phyloP scores from a whole-genome alignment of 1,284 basidiomycete genomes.

The Cutaneotrichosporon arboriforme region DNA sequence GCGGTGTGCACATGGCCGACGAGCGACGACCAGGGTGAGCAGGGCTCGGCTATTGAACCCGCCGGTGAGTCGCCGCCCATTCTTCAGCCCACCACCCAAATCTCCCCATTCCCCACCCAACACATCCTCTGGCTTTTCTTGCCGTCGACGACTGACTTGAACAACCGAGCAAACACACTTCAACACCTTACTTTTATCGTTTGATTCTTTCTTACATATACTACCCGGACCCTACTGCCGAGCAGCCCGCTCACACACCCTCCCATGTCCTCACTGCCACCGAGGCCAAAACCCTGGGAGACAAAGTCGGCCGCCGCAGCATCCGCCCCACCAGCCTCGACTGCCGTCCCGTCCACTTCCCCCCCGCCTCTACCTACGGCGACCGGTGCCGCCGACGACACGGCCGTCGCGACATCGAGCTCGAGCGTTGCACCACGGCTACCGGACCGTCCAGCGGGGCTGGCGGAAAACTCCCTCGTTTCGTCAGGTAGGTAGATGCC shows the following conservation, averaged over 20 bases:
- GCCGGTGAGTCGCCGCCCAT: background rate
- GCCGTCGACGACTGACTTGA: too few relatives aligned
- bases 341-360: constrained; percentile 10
- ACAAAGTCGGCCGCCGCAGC: constrained; percentile 20
- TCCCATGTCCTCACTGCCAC: constrained; percentile 35
- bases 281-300: constrained; percentile 44
- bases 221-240: too few relatives aligned
- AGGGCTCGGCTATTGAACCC: background rate
- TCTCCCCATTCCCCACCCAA: too few relatives aligned
- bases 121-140: too few relatives aligned
- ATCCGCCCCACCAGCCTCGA: constrained; percentile 6
- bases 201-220: background rate
- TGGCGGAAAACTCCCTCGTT: constrained; percentile 16
- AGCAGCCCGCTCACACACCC: constrained; percentile 1
- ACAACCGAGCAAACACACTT: too few relatives aligned
- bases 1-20: constrained; percentile 5
- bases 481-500: constrained; percentile 8
- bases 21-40: too few relatives aligned
- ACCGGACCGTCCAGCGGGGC: constrained; percentile 37
- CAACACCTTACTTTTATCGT: too few relatives aligned
- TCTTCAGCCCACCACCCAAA: too few relatives aligned
- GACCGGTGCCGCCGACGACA: constrained; percentile 17
- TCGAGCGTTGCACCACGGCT: constrained; percentile 30
- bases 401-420: constrained; percentile 21
- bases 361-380: constrained; percentile 28